Evolutionary conservation across 306 rosid genomes (phyloP), one percentile per base, ranked within the genome.

Genomic region (Vigna unguiculata): DNA sequence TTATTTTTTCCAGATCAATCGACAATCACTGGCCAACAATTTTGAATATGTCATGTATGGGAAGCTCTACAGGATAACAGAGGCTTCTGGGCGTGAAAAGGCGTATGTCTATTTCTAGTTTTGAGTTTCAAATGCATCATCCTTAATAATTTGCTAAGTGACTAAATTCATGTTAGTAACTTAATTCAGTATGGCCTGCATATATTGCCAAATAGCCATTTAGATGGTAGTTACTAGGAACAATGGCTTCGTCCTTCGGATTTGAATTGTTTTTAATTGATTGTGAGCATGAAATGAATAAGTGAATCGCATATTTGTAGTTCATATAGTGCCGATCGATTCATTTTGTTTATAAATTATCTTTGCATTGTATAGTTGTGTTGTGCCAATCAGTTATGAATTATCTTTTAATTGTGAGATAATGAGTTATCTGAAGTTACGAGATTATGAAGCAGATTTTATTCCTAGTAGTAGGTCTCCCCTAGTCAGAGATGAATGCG

Each of bases 11-110:
- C 84, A 92, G 89, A 90, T 86, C 28, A 90, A 83, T 80, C 87
- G 94, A 61, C 88, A 88, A 87, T 87, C 93, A 6, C 83, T 94
- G 55, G 98, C 97, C 0, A 96, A 94, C 71, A 88, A 85, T 80
- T 94, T 88, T 78, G 98, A 94, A 71, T 92, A 94, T 25, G 95
- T 94, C 71, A 94, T 94, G 95, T 91, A 90, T 52, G 98, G 97
- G 74, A 92, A 94, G 90, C 93, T 94, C 19, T 94, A 67, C 69
- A 84, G 87, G 78, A 85, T 94, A 45, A 62, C 98, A 15, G 97
- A 94, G 41, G 92, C 91, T 69, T 86, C 95, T 9, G 93, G 87
- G 22, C 93, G 84, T 58, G 93, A 87, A 41, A 91, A 83, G 83
- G 98, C 97, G 88, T 92, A 88, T 8, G 96, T 86, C 71, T 54